A percentile compares a stretch with the other conserved stretches of the same genome.
These are phyloP conservation scores for Lipomyces lipofer DNA, from an alignment of 805 yeast species.

Conservation along the genomic window DNA sequence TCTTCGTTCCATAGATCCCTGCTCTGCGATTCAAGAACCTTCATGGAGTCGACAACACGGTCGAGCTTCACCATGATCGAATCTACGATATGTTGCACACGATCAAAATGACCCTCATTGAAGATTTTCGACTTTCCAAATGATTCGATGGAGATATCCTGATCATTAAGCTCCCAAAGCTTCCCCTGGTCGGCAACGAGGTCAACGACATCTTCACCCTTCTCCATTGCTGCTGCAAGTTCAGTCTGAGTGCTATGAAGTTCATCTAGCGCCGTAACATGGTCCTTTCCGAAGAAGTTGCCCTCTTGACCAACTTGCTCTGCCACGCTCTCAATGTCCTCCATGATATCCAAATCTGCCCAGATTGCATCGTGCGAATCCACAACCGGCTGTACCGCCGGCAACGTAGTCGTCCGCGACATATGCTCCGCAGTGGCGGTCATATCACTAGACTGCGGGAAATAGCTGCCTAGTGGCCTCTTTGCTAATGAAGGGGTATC, in stretches of 20 bases:
- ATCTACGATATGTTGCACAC: slow-evolving; percentile 51
- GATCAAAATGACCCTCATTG: slow-evolving; percentile 54
- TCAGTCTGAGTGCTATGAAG: slow-evolving; percentile 59
- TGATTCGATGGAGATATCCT: slow-evolving; percentile 31
- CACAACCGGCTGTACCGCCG: slow-evolving; percentile 11
- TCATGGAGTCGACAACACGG: slow-evolving; percentile 50
- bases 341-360: slow-evolving; percentile 84
- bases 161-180: slow-evolving; percentile 22
- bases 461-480: slow-evolving; percentile 1
- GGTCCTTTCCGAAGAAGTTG: slow-evolving; percentile 46
- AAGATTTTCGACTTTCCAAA: slow-evolving; percentile 38
- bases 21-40: slow-evolving; percentile 39
- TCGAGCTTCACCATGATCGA: slow-evolving; percentile 52
- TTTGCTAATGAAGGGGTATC: neutral
- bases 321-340: slow-evolving; percentile 70
- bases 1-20: slow-evolving; percentile 36
- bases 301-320: slow-evolving; percentile 36
- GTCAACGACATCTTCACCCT: slow-evolving; percentile 33
- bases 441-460: slow-evolving; percentile 15
- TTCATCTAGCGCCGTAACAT: slow-evolving; percentile 52
- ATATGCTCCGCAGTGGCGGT: slow-evolving; percentile 10
- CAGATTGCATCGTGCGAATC: slow-evolving; percentile 75
- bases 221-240: slow-evolving; percentile 46
- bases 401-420: slow-evolving; percentile 14
- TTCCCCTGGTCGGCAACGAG: slow-evolving; percentile 33